phyloP scores from a whole-genome alignment of 2,329 filamentous ascomycete species.

The Metarhizium robertsii region DNA sequence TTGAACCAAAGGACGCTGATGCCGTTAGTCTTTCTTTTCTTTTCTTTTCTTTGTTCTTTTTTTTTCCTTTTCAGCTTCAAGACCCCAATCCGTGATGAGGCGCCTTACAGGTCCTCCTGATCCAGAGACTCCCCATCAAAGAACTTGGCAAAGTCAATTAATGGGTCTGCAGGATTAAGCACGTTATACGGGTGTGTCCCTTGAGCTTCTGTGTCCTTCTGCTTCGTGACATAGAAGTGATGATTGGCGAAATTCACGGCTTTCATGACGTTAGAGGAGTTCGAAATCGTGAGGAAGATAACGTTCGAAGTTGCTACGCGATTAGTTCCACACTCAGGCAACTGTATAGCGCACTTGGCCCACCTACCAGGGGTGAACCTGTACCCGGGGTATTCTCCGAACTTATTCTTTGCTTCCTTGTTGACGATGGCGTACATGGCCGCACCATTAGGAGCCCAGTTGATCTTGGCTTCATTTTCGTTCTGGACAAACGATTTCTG shows the following conservation, averaged over 20 bases:
- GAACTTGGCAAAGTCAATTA: conserved; percentile 40
- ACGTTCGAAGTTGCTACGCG: background rate
- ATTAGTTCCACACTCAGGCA: background rate
- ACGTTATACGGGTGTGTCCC: conserved; percentile 35
- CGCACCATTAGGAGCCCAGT: conserved; percentile 37
- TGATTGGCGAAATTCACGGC: conserved; percentile 39
- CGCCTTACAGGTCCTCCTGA: conserved; percentile 22
- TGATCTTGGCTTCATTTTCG: conserved; percentile 34
- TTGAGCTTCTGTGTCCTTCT: conserved; percentile 42
- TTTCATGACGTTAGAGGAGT: conserved; percentile 36
- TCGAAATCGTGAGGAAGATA: conserved; percentile 30
- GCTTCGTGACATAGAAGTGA: conserved; percentile 40
- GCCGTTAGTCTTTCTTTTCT: background rate
- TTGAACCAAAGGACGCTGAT: conserved; percentile 39
- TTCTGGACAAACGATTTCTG: conserved; percentile 29
- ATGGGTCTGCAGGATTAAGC: conserved; percentile 34
- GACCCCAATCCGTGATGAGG: background rate
- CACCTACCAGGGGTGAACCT: background rate
- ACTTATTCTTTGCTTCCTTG: conserved; percentile 34
- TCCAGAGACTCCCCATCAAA: conserved; percentile 28
- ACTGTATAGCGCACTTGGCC: background rate
- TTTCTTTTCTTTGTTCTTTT: background rate
- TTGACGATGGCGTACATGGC: conserved; percentile 43
- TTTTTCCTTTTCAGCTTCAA: no score
- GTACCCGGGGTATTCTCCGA: conserved; percentile 44